These are phyloP conservation scores for Tulasnella sp. DNA, from an alignment of 768 basidiomycete species.

Conservation along the genomic window DNA sequence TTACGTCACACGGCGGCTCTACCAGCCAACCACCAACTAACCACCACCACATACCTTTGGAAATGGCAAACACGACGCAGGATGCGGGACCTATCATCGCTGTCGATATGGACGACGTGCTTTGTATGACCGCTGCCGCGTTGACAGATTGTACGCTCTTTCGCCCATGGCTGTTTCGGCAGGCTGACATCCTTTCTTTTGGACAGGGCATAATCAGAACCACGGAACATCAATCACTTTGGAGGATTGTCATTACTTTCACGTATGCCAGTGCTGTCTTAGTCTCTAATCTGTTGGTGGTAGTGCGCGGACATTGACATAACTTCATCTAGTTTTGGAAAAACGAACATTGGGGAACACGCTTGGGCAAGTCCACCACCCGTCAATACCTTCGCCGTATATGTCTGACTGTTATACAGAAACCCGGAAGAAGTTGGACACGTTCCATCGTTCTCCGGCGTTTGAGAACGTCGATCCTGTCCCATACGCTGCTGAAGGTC, in stretches of 20 bases:
- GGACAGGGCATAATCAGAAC: slow-evolving; percentile 4
- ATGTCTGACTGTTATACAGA: not conserved
- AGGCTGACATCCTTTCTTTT: not conserved
- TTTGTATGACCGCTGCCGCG: not conserved
- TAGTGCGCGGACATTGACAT: not conserved
- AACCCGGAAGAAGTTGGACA: not conserved
- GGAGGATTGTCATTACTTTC: not conserved
- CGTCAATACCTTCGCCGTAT: not conserved
- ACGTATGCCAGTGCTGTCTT: slow-evolving; percentile 1
- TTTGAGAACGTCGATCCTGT: not conserved
- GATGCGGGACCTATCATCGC: slow-evolving; percentile 12
- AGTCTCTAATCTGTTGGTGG: not conserved
- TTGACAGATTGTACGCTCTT: not conserved
- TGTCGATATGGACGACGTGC: slow-evolving; percentile 15
- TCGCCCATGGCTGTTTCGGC: not conserved
- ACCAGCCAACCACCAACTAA: too few relatives aligned
- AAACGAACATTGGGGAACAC: slow-evolving; percentile 4
- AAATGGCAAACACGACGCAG: too few relatives aligned
- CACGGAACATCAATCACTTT: not conserved
- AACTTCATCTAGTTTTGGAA: not conserved
- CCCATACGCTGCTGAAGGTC: not conserved
- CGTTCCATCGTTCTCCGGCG: not conserved
- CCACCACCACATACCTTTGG: too few relatives aligned
- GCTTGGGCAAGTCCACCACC: not conserved
- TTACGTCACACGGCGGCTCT: too few relatives aligned